A percentile compares a stretch with the other conserved stretches of the same genome.
phyloP scores from a whole-genome alignment of 2,329 filamentous ascomycete species.

The Alternaria conjuncta region DNA sequence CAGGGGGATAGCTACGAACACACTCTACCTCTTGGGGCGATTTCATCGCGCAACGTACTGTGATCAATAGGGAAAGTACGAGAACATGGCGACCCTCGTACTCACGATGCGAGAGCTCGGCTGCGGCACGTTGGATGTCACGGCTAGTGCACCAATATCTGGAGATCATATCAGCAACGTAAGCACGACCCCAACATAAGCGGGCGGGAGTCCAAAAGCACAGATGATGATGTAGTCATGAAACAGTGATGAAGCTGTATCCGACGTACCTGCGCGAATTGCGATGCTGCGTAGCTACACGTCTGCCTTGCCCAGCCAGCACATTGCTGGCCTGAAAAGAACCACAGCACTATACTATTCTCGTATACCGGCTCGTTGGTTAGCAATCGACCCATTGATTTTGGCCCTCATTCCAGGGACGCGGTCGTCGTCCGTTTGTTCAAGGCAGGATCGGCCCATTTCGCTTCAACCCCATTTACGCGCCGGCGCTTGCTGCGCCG shows the following conservation, averaged over 20 bases:
- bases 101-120: not conserved
- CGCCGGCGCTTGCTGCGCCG: constrained; percentile 14
- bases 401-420: constrained; percentile 11
- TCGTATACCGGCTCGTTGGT: not conserved
- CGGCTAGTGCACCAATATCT: not conserved
- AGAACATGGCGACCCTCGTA: not conserved
- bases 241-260: not conserved
- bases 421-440: constrained; percentile 1
- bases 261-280: not conserved
- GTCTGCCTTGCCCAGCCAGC: constrained; percentile 4
- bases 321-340: constrained; percentile 2
- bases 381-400: constrained; percentile 3
- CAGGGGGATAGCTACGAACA: not conserved
- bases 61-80: not conserved
- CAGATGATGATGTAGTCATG: not conserved
- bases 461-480: constrained; percentile 8
- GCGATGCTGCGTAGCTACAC: not conserved
- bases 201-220: not conserved
- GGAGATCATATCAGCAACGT: not conserved
- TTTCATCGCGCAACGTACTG: not conserved
- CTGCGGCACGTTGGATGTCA: not conserved
- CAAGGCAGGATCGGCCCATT: constrained; percentile 12
- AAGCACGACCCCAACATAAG: not conserved
- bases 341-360: constrained; percentile 3
- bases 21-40: not conserved